A percentile compares a stretch with the other conserved stretches of the same genome.
Evolutionary conservation across 2,329 filamentous ascomycete genomes (phyloP).

Genomic region (Botrytis pseudocinerea): DNA sequence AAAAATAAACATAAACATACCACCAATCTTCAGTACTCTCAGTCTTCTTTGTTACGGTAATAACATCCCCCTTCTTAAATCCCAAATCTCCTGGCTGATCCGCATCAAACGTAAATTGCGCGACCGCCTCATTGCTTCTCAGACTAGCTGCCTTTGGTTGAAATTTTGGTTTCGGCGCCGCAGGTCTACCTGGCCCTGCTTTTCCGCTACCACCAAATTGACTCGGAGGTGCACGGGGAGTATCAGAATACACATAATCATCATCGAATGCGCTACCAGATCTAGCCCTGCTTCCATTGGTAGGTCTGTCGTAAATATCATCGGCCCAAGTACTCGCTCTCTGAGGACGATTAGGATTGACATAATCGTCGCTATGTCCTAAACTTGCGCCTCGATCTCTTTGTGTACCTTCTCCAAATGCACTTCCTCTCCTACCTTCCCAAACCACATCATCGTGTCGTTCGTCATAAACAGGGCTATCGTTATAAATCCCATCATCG

Average conservation of each 20-base stretch:
- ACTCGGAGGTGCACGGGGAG: conserved; percentile 42
- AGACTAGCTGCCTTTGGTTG: conserved; percentile 56
- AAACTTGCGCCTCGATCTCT: conserved; percentile 49
- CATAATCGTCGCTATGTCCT: conserved; percentile 44
- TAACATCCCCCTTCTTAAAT: conserved; percentile 97
- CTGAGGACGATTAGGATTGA: conserved; percentile 57
- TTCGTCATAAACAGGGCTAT: conserved; percentile 85
- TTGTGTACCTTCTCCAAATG: conserved; percentile 66
- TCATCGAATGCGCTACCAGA: conserved; percentile 47
- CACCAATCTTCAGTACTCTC: conserved; percentile 96
- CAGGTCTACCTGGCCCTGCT: conserved; percentile 70
- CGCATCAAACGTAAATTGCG: conserved; percentile 90
- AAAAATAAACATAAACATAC: conserved; percentile 49
- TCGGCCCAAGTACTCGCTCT: conserved; percentile 74
- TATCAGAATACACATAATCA: conserved; percentile 58
- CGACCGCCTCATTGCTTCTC: conserved; percentile 79
- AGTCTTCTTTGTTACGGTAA: conserved; percentile 91
- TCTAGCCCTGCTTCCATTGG: conserved; percentile 34
- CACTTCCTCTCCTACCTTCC: conserved; percentile 72
- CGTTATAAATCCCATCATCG: conserved; percentile 83
- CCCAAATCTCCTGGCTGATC: conserved; percentile 90
- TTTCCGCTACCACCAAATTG: conserved; percentile 40
- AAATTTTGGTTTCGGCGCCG: conserved; percentile 88
- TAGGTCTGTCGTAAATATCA: conserved; percentile 66
- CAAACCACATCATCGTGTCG: conserved; percentile 79